Evolutionary conservation across 2,329 filamentous ascomycete genomes (phyloP).

Genomic region (Decorospora gaudefroyi): DNA sequence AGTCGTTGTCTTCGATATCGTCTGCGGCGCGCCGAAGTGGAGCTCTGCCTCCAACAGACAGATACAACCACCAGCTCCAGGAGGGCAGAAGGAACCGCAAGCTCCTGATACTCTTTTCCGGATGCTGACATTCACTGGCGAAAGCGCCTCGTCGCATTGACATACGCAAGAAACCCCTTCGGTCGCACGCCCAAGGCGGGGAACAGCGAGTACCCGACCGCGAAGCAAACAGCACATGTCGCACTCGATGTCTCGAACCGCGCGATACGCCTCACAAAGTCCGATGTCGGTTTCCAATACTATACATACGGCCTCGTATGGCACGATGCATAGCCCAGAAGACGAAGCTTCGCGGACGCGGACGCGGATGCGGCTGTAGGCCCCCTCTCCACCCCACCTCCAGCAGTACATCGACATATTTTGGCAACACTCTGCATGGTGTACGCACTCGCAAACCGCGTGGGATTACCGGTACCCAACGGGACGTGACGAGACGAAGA

Average conservation of each 20-base stretch:
- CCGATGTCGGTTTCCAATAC: background rate
- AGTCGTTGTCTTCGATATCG: background rate
- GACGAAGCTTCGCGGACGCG: background rate
- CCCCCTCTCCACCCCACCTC: background rate
- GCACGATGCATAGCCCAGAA: background rate
- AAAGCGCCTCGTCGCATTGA: background rate
- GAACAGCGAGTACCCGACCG: conserved; percentile 7
- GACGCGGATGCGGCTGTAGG: background rate
- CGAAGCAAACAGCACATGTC: conserved; percentile 6
- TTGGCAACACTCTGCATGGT: too few relatives aligned
- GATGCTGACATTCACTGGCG: background rate
- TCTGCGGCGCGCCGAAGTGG: background rate
- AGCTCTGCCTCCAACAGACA: background rate
- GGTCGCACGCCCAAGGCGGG: conserved; percentile 6
- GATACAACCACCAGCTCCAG: background rate
- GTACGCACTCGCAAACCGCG: too few relatives aligned
- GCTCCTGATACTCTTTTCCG: background rate
- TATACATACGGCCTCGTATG: background rate
- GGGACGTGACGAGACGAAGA: too few relatives aligned
- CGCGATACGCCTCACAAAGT: background rate
- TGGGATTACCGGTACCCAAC: too few relatives aligned
- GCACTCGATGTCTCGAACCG: conserved; percentile 5
- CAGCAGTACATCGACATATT: background rate
- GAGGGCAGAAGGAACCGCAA: background rate
- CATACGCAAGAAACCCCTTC: background rate